Base-by-base conservation (phyloP, 805 yeast genomes). In the Candida maesae region DNA sequence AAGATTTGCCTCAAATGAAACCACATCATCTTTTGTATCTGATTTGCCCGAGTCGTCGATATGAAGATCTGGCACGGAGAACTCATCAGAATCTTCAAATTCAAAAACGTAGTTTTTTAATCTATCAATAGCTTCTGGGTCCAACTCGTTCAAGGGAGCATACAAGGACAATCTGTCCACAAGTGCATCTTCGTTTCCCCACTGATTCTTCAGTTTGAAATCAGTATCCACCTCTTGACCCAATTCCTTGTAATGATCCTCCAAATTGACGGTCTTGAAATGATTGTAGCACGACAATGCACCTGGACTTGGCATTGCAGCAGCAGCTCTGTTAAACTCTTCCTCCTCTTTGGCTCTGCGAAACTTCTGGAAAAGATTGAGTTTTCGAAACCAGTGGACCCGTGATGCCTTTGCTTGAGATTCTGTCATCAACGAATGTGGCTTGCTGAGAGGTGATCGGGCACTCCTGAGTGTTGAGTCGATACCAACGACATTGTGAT, bases 131-230 rank as follows among this genome's bases (percentile, higher is more conserved):
- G 27, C 27, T 2, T 36, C 33, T 10, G 34, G 21, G 8, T 32
- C 34, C 28, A 46, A 35, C 19, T 38, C 44, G 29, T 46, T 42
- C 20, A 46, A 33, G 3, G 50, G 47, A 2, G 45, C 25, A 33
- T 30, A 46, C 7, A 14, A 13, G 16, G 50, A 46, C 3, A 46
- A n/a, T 10, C 23, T 14, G 18, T 33, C 20, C 7, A 4, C 14
- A 15, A 28, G 6, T 7, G 31, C 17, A 15, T 28, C 12, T 8
- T 14, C 7, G 8, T 16, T 15, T 3, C 26, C 27, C 35, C 35
- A 33, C 3, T 3, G 12, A 4, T 14, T 19, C 15, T 14, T 15
- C n/a, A 23, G 13, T 13, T 14, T 15, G 6, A 18, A n/a, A 6
- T 15, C n/a, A 3, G 11, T 13, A 9, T 15, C 27, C 21, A 33